Conservation (phyloP, 1,139 yeast genomes). For the Candida sanyaensis region DNA sequence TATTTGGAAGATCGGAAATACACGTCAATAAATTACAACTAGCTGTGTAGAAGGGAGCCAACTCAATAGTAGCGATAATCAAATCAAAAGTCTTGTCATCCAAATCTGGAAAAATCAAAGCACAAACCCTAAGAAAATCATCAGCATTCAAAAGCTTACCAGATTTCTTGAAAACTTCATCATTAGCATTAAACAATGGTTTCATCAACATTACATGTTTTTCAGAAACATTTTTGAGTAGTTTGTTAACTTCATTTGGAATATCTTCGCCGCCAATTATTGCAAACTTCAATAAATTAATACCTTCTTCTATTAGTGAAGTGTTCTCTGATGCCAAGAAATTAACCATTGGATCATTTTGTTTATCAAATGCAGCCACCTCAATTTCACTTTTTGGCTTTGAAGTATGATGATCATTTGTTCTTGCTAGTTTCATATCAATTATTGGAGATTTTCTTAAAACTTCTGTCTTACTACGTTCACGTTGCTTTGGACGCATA, state of each 20-base stretch:
- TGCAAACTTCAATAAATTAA: constrained; percentile 40
- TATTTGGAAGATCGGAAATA: constrained; percentile 33
- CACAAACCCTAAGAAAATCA: constrained; percentile 37
- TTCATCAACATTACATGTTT: constrained; percentile 28
- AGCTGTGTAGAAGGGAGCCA: constrained; percentile 32
- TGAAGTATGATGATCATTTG: background rate
- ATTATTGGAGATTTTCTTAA: constrained; percentile 4
- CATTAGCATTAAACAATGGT: constrained; percentile 32
- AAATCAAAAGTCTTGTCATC: constrained; percentile 24
- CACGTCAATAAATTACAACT: constrained; percentile 28
- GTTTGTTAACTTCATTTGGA: constrained; percentile 22
- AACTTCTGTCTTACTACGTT: constrained; percentile 12
- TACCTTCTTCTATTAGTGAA: constrained; percentile 34
- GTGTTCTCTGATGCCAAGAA: constrained; percentile 35
- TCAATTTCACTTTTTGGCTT: background rate
- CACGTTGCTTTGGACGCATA: constrained; percentile 5
- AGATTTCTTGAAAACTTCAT: constrained; percentile 25
- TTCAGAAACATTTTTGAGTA: constrained; percentile 30
- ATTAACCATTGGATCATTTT: constrained; percentile 37
- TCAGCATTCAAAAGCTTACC: constrained; percentile 28
- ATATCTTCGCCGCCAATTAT: constrained; percentile 39
- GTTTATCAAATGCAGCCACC: constrained; percentile 18
- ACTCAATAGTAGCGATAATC: constrained; percentile 25
- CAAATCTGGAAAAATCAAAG: constrained; percentile 28
- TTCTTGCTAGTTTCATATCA: background rate